Conservation (phyloP, 257 asterid genomes). For the Solanum neorickii region DNA sequence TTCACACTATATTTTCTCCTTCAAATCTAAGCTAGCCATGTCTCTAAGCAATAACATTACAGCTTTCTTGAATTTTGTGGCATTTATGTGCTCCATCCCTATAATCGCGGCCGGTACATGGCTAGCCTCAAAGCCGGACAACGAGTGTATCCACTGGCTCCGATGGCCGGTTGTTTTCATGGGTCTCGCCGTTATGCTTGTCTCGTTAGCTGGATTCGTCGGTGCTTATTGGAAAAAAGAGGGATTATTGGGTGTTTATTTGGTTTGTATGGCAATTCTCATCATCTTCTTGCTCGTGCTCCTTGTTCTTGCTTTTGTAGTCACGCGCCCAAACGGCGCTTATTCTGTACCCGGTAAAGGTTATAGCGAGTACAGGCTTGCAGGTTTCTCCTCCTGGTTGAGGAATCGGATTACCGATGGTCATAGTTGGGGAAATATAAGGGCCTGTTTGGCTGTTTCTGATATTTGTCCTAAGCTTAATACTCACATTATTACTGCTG, state of each 20-base stretch:
- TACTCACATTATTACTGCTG: constrained; percentile 30
- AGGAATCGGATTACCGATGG: constrained; percentile 52
- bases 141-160: constrained; percentile 95
- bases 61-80: constrained; percentile 69
- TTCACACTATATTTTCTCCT: neutral
- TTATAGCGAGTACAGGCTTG: constrained; percentile 56
- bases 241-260: constrained; percentile 62
- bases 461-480: constrained; percentile 45
- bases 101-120: constrained; percentile 78
- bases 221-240: constrained; percentile 87
- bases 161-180: constrained; percentile 87
- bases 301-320: constrained; percentile 72
- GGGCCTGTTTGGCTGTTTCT: constrained; percentile 81
- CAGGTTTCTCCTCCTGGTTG: constrained; percentile 64
- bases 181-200: constrained; percentile 56
- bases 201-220: constrained; percentile 60
- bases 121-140: constrained; percentile 84
- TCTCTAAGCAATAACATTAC: constrained; percentile 91
- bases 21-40: constrained; percentile 14
- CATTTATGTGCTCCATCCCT: constrained; percentile 85
- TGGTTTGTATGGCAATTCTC: constrained; percentile 83
- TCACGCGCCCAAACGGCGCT: constrained; percentile 65
- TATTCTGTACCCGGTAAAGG: constrained; percentile 44
- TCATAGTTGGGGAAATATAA: constrained; percentile 64
- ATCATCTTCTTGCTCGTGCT: constrained; percentile 51